Evolutionary conservation across 23 red algal genomes (phyloP).

Genomic region (Agarophyton chilense): DNA sequence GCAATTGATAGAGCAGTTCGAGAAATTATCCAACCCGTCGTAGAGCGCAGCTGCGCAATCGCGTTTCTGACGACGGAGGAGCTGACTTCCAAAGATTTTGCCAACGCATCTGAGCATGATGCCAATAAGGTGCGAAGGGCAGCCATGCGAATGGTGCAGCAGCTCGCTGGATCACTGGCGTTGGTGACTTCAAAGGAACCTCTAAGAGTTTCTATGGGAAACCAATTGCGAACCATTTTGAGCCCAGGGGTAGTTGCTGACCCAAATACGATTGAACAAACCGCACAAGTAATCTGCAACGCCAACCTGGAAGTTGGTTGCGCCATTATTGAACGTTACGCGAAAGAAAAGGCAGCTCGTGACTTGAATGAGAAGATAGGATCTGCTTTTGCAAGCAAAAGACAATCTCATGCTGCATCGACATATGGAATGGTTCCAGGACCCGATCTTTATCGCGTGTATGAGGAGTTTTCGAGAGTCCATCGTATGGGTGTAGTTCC

Average conservation of each 20-base stretch:
- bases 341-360: constrained; percentile 70
- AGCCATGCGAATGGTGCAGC: constrained; percentile 89
- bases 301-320: constrained; percentile 94
- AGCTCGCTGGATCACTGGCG: constrained; percentile 89
- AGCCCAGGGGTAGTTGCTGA: constrained; percentile 64
- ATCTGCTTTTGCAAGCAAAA: constrained; percentile 43
- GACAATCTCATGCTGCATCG: constrained; percentile 41
- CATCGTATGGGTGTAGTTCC: constrained; percentile 1
- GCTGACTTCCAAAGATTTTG: constrained; percentile 94
- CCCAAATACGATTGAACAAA: constrained; percentile 83
- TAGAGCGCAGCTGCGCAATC: constrained; percentile 87
- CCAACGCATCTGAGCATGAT: constrained; percentile 60
- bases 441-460: constrained; percentile 54
- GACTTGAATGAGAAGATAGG: constrained; percentile 81
- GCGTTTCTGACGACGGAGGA: constrained; percentile 93
- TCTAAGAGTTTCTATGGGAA: constrained; percentile 82
- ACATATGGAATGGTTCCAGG: constrained; percentile 27
- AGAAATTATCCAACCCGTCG: constrained; percentile 96
- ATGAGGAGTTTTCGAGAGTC: constrained; percentile 66
- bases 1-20: constrained; percentile 94
- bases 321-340: constrained; percentile 94
- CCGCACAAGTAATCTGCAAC: constrained; percentile 81
- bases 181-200: constrained; percentile 98
- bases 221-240: constrained; percentile 77
- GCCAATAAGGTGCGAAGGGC: constrained; percentile 54